Evolutionary conservation across 2,329 filamentous ascomycete species (phyloP).

Genomic region (Botrytis medusae): DNA sequence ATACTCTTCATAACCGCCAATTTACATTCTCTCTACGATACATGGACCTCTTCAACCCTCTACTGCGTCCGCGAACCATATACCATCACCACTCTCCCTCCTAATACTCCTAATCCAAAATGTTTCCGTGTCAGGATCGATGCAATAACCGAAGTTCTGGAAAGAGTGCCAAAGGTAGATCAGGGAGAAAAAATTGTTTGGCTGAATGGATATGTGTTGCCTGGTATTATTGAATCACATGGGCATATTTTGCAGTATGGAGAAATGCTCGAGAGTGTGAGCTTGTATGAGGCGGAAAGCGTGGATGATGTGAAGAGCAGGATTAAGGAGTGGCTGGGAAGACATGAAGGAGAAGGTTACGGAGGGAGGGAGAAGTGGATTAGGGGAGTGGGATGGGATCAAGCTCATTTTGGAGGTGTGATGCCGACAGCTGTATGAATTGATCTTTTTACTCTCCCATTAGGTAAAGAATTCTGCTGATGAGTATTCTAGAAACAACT

Average conservation of each 20-base stretch:
- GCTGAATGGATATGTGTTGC: constrained; percentile 56
- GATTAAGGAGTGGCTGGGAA: constrained; percentile 51
- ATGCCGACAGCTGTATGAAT: constrained; percentile 62
- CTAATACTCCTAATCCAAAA: constrained; percentile 43
- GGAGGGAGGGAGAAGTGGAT: constrained; percentile 57
- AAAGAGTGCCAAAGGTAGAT: constrained; percentile 36
- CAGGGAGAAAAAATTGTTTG: constrained; percentile 37
- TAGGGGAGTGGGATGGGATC: constrained; percentile 69
- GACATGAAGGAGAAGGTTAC: constrained; percentile 52
- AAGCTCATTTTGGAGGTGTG: constrained; percentile 57
- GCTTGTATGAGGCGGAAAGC: constrained; percentile 59
- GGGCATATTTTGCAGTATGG: constrained; percentile 66
- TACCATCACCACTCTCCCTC: constrained; percentile 46
- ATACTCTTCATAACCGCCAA: constrained; percentile 18
- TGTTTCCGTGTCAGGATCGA: constrained; percentile 59
- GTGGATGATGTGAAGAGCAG: constrained; percentile 55
- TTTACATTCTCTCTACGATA: constrained; percentile 17
- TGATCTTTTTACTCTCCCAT: constrained; percentile 36
- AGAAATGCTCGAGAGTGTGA: constrained; percentile 65
- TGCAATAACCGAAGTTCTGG: constrained; percentile 51
- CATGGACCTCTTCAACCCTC: constrained; percentile 23
- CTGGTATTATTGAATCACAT: constrained; percentile 70
- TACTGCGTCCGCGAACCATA: constrained; percentile 36
- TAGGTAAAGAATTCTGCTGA: neutral
- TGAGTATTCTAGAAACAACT: constrained; percentile 47